phyloP scores from a whole-genome alignment of 1,284 basidiomycete genomes.

The Boletus semigastroideus region DNA sequence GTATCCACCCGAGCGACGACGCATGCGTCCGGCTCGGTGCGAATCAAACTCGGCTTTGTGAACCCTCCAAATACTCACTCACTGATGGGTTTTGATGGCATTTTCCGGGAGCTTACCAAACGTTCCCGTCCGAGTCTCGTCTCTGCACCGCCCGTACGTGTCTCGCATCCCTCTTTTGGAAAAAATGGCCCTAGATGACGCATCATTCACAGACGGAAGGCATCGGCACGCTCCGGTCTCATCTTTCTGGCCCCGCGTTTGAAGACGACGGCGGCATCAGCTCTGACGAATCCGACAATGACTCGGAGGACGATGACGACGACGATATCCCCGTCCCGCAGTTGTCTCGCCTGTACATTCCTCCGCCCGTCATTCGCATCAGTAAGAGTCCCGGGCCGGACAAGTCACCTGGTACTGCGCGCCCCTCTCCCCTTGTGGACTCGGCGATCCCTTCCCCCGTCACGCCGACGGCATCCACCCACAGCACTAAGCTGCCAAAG shows the following conservation, averaged over 20 bases:
- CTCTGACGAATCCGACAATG: slow-evolving; percentile 53
- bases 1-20: slow-evolving; percentile 68
- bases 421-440: slow-evolving; percentile 23
- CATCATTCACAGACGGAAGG: slow-evolving; percentile 70
- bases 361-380: slow-evolving; percentile 25
- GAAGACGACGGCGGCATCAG: slow-evolving; percentile 81
- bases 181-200: background rate
- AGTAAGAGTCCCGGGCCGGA: slow-evolving; percentile 13
- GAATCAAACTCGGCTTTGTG: slow-evolving; percentile 79
- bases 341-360: slow-evolving; percentile 31
- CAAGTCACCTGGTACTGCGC: slow-evolving; percentile 24
- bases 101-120: slow-evolving; percentile 66
- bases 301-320: slow-evolving; percentile 28
- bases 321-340: slow-evolving; percentile 19
- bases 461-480: slow-evolving; percentile 22
- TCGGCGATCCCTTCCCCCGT: slow-evolving; percentile 12
- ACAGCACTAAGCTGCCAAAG: slow-evolving; percentile 35
- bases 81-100: slow-evolving; percentile 48
- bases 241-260: slow-evolving; percentile 55
- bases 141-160: slow-evolving; percentile 73
- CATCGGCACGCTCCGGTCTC: slow-evolving; percentile 80
- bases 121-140: slow-evolving; percentile 65
- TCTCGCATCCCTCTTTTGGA: slow-evolving; percentile 2
- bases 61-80: slow-evolving; percentile 42
- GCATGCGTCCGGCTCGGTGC: slow-evolving; percentile 59